These are phyloP conservation scores for Corynespora cassiicola DNA, from an alignment of 2,329 filamentous ascomycete genomes.

Conservation along the genomic window DNA sequence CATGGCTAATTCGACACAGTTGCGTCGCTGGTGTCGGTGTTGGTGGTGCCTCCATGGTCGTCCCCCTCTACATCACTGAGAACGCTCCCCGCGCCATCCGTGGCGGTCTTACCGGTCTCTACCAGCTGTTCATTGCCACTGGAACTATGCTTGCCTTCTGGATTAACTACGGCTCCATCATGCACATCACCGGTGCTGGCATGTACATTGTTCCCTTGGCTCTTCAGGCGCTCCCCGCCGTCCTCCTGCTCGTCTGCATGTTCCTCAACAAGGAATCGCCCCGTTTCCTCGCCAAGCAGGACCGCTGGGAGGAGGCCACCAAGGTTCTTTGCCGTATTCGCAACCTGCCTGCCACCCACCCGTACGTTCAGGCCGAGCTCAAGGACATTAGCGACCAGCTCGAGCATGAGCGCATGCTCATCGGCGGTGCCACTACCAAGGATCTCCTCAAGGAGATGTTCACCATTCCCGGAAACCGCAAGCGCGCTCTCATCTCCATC, in stretches of 20 bases:
- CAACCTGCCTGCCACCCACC: slow-evolving; percentile 51
- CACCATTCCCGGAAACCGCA: slow-evolving; percentile 59
- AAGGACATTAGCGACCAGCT: slow-evolving; percentile 47
- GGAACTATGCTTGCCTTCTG: slow-evolving; percentile 61
- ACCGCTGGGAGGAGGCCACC: slow-evolving; percentile 71
- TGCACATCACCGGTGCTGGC: slow-evolving; percentile 55
- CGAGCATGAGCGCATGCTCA: slow-evolving; percentile 63
- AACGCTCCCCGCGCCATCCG: slow-evolving; percentile 66
- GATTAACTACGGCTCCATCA: slow-evolving; percentile 60
- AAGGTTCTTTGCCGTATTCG: slow-evolving; percentile 64
- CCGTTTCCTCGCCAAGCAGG: slow-evolving; percentile 71
- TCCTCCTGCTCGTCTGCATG: slow-evolving; percentile 67
- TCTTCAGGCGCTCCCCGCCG: slow-evolving; percentile 69
- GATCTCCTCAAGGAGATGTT: slow-evolving; percentile 52
- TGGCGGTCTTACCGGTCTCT: slow-evolving; percentile 65
- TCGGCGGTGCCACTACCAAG: slow-evolving; percentile 55
- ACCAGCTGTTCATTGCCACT: slow-evolving; percentile 64
- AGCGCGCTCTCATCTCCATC: slow-evolving; percentile 70
- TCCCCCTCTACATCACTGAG: slow-evolving; percentile 67
- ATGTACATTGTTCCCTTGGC: slow-evolving; percentile 68
- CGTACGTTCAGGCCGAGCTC: slow-evolving; percentile 45
- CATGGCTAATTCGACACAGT: slow-evolving; percentile 27
- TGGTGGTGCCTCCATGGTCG: slow-evolving; percentile 62
- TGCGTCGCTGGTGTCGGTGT: slow-evolving; percentile 63
- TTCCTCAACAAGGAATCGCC: slow-evolving; percentile 70